These are phyloP conservation scores for Glonium stellatum DNA, from an alignment of 495 filamentous ascomycete species.

Conservation along the genomic window DNA sequence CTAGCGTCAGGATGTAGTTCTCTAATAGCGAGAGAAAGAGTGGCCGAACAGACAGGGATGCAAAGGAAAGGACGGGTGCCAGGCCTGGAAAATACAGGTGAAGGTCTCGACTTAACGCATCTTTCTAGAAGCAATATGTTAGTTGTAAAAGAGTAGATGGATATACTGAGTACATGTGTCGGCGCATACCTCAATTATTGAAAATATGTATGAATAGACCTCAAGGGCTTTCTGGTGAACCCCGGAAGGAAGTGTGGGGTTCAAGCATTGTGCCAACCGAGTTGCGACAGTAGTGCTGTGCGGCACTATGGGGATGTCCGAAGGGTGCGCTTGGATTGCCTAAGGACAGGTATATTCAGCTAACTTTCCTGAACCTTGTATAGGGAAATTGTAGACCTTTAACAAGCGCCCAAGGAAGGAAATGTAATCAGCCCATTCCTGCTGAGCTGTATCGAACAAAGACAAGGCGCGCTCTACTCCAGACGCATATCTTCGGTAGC, in stretches of 20 bases:
- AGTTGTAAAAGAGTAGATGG: slow-evolving; percentile 26
- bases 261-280: slow-evolving; percentile 88
- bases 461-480: slow-evolving; percentile 81
- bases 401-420: slow-evolving; percentile 86
- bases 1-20: slow-evolving; percentile 64
- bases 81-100: slow-evolving; percentile 84
- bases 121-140: slow-evolving; percentile 39
- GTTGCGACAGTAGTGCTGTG: slow-evolving; percentile 80
- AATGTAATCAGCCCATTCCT: slow-evolving; percentile 99
- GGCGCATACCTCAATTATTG: slow-evolving; percentile 53
- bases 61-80: slow-evolving; percentile 81
- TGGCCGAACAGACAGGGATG: slow-evolving; percentile 79
- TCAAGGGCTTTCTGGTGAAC: slow-evolving; percentile 98
- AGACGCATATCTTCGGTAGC: slow-evolving; percentile 83
- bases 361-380: neutral
- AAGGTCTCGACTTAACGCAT: slow-evolving; percentile 72
- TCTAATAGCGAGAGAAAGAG: slow-evolving; percentile 79
- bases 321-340: slow-evolving; percentile 82
- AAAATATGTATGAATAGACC: slow-evolving; percentile 85
- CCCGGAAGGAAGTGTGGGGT: slow-evolving; percentile 85
- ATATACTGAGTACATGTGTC: slow-evolving; percentile 27
- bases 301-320: slow-evolving; percentile 64
- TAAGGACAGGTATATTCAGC: slow-evolving; percentile 34
- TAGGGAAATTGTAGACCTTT: slow-evolving; percentile 54
- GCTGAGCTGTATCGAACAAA: slow-evolving; percentile 83